Conservation (phyloP, 257 asterid species). For the Scutellaria galericulata region DNA sequence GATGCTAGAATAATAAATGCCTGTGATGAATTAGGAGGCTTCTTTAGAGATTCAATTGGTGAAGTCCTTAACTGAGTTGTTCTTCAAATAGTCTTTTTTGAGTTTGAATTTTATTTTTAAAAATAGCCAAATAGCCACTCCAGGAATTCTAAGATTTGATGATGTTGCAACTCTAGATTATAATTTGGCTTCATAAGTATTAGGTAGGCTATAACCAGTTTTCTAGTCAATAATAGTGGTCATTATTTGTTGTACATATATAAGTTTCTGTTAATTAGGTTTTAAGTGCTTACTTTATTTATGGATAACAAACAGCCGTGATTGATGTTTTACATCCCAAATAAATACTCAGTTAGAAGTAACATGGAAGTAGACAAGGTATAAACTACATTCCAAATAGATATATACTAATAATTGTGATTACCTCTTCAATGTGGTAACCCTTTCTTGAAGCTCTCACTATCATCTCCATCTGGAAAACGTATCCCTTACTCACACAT, state of each 20-base stretch:
- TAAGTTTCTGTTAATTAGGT: neutral
- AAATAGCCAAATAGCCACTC: neutral
- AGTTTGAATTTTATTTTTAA: neutral
- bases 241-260: neutral
- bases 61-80: neutral
- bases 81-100: neutral
- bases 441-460: slow-evolving; percentile 95
- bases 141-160: neutral
- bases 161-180: neutral
- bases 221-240: neutral
- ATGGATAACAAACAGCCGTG: neutral
- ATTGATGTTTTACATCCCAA: neutral
- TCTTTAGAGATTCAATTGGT: slow-evolving; percentile 2
- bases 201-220: neutral
- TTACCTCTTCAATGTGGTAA: slow-evolving; percentile 90
- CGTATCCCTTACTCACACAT: slow-evolving; percentile 95
- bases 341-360: slow-evolving; percentile 9
- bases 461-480: slow-evolving; percentile 99
- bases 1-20: neutral
- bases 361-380: neutral
- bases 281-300: neutral
- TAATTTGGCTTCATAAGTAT: neutral
- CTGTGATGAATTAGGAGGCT: neutral
- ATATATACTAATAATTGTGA: slow-evolving; percentile 16
- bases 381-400: slow-evolving; percentile 16